Base-by-base conservation (phyloP, 176 grass and related monocot genomes). In the barley (Hordeum vulgare) region DNA sequence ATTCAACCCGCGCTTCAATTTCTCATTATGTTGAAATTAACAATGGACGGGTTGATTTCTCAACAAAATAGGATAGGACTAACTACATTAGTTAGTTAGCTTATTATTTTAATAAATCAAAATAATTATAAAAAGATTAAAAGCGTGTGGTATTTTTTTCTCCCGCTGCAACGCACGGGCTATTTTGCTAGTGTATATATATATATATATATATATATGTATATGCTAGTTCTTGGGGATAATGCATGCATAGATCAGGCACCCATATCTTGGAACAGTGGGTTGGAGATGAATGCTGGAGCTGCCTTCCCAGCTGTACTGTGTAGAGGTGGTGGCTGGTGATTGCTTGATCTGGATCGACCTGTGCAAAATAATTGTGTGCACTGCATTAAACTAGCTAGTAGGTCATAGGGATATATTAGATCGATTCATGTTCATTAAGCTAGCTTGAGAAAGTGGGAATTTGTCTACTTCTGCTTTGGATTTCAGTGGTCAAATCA, bases 201-300 rank as follows among this genome's bases (percentile, higher is more conserved):
- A n/a, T n/a, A n/a, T n/a, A n/a, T n/a, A n/a, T n/a, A n/a, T n/a
- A n/a, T n/a, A n/a, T n/a, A n/a, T n/a, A n/a, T n/a, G n/a, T n/a
- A n/a, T n/a, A n/a, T n/a, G n/a, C 49, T 14, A 61, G 33, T 18
- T 75, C 3, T 66, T 42, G 7, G 20, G 6, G 69, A 12, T 69
- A 51, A 64, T 40, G 88, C n/a, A 64, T 40, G 88, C n/a, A 82
- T 44, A 71, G 11, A 72, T 47, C 23, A 49, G 14, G 14, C 53
- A 83, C 84, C 80, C 49, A 79, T 80, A 83, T 83, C 88, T 80
- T 90, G 66, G 66, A 83, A 66, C 49, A 86, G 67, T 83, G 66
- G 47, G 66, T 57, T 40, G 31, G 36, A 61, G 79, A 37, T 56
- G 18, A 56, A 21, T 25, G 79, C 25, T 24, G 78, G 25, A 37